phyloP scores from a whole-genome alignment of 331 rosid genomes.

The Acacia concinna region DNA sequence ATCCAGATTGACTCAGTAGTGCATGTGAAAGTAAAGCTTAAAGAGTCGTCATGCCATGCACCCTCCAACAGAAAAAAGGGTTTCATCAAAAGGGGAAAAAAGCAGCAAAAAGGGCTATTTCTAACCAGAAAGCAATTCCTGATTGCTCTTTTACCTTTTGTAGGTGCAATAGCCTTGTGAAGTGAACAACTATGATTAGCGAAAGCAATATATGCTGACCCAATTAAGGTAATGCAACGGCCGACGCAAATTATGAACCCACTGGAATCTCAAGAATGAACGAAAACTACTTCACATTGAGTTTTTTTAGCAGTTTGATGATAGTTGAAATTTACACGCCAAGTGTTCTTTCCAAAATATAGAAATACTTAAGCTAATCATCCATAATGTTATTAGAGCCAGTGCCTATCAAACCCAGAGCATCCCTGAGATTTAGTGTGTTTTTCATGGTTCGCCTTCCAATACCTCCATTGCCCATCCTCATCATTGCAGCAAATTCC shows the following conservation, averaged over 20 bases:
- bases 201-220: background rate
- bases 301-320: conserved; percentile 15
- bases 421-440: conserved; percentile 45
- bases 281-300: background rate
- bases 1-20: background rate
- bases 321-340: background rate
- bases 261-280: background rate
- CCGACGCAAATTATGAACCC: background rate
- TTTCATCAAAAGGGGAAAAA: too few species aligned
- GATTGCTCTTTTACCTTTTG: background rate
- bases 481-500: conserved; percentile 66
- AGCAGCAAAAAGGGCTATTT: background rate
- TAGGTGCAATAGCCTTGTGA: background rate
- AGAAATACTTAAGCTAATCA: conserved; percentile 26
- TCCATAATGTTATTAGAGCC: conserved; percentile 33
- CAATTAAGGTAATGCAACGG: background rate
- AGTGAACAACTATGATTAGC: background rate
- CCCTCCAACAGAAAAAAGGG: background rate
- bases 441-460: conserved; percentile 60
- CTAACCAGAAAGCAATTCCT: background rate
- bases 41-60: too few species aligned
- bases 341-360: conserved; percentile 21
- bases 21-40: background rate
- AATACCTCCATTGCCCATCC: conserved; percentile 58
- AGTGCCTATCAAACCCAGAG: conserved; percentile 33